A percentile compares a stretch with the other conserved stretches of the same genome.
phyloP scores from a whole-genome alignment of 1,139 yeast genomes.

The Lodderomyces orthopsilosis region DNA sequence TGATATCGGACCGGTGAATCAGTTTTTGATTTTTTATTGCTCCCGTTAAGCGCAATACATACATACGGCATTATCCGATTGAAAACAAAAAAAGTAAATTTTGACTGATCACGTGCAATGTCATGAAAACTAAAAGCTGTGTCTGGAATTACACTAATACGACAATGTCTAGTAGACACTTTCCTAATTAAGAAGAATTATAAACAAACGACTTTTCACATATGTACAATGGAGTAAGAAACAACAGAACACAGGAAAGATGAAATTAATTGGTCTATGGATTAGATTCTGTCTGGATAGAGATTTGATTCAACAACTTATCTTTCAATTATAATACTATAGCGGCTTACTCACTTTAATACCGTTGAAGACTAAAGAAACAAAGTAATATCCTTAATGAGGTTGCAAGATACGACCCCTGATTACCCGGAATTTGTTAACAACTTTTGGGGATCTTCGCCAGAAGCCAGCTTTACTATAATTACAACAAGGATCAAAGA shows the following conservation, averaged over 20 bases:
- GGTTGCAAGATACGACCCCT: background rate
- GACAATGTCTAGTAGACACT: background rate
- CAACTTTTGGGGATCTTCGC: constrained; percentile 42
- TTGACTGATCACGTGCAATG: background rate
- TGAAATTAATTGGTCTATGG: background rate
- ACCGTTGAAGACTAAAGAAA: no score
- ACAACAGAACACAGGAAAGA: background rate
- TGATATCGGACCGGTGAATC: constrained; percentile 1
- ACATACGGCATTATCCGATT: background rate
- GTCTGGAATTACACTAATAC: background rate
- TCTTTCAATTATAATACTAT: no score
- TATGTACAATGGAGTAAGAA: background rate
- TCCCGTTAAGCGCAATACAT: background rate
- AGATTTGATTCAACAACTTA: no score
- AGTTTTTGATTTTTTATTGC: background rate
- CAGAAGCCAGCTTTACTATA: constrained; percentile 32
- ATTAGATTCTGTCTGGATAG: no score
- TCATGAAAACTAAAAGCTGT: background rate
- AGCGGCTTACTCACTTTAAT: no score
- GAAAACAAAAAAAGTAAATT: background rate
- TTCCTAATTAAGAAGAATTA: constrained; percentile 1
- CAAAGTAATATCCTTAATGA: constrained; percentile 1
- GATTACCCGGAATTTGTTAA: constrained; percentile 30
- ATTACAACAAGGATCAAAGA: constrained; percentile 33
- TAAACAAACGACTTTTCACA: background rate